Evolutionary conservation across 441 rosid genomes (phyloP).

Genomic region (Kokia cookei): DNA sequence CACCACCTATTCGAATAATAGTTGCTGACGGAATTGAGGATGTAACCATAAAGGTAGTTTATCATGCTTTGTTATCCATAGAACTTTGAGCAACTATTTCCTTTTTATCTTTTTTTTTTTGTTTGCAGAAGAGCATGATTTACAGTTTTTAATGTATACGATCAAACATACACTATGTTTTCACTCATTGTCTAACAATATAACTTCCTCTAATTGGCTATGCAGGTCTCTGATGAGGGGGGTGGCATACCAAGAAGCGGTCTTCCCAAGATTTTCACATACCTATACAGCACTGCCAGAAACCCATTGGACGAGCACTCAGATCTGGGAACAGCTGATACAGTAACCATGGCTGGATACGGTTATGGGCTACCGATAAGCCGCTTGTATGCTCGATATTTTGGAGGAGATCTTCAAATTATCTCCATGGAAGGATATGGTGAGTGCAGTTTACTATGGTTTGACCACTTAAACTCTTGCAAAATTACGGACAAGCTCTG

Average conservation of each 20-base stretch:
- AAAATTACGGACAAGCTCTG: background rate
- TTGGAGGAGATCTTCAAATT: conserved; percentile 93
- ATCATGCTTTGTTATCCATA: background rate
- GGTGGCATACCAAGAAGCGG: conserved; percentile 99
- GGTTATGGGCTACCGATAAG: conserved; percentile 94
- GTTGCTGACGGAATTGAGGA: conserved; percentile 97
- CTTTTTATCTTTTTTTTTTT: background rate
- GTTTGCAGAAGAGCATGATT: background rate
- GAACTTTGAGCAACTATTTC: background rate
- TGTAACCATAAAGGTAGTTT: conserved; percentile 83
- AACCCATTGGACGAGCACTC: conserved; percentile 72
- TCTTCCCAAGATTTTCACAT: conserved; percentile 89
- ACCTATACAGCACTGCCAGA: conserved; percentile 89
- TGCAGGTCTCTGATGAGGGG: conserved; percentile 89
- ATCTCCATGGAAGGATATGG: conserved; percentile 99
- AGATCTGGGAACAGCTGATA: conserved; percentile 61
- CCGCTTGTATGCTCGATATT: conserved; percentile 88
- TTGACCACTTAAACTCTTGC: background rate
- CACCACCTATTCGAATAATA: conserved; percentile 72
- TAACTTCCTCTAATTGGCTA: conserved; percentile 10
- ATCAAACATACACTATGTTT: background rate
- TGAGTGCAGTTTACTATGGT: conserved; percentile 34
- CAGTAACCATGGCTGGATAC: conserved; percentile 90
- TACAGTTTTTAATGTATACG: background rate
- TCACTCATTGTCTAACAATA: background rate